These are phyloP conservation scores for Cladophialophora immunda DNA, from an alignment of 2,329 filamentous ascomycete genomes.

Conservation along the genomic window DNA sequence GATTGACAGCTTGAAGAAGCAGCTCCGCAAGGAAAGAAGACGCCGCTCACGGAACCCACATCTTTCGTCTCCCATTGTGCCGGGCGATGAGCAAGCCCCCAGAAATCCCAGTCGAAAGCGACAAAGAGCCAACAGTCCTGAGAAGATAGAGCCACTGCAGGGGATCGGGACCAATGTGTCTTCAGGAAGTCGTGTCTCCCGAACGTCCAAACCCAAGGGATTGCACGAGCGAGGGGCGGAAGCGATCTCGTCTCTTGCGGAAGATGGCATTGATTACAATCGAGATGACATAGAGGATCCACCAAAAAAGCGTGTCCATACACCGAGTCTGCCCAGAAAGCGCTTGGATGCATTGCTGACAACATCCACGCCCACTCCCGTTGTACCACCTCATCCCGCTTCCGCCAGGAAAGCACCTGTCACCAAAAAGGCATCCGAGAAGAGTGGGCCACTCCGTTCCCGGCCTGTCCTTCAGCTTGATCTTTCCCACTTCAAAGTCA, in stretches of 20 bases:
- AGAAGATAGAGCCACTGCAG: conserved; percentile 20
- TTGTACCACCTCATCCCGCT: conserved; percentile 7
- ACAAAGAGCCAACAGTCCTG: conserved; percentile 21
- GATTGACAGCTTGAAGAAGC: conserved; percentile 36
- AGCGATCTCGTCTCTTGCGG: conserved; percentile 57
- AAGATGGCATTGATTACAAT: conserved; percentile 57
- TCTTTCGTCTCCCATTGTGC: conserved; percentile 31
- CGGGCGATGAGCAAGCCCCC: conserved; percentile 23
- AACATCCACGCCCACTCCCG: conserved; percentile 15
- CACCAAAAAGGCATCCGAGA: conserved; percentile 19
- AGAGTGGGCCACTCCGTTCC: conserved; percentile 63
- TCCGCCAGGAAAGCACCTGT: conserved; percentile 8
- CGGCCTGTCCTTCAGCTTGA: conserved; percentile 66
- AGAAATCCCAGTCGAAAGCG: conserved; percentile 24
- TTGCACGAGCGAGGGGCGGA: conserved; percentile 38
- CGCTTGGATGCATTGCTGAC: conserved; percentile 32
- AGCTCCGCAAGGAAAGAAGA: conserved; percentile 33
- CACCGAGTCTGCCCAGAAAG: conserved; percentile 20
- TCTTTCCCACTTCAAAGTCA: conserved; percentile 82
- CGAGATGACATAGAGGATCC: conserved; percentile 7
- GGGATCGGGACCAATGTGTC: conserved; percentile 28
- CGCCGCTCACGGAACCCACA: conserved; percentile 23
- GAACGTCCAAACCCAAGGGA: conserved; percentile 16
- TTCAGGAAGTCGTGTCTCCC: not conserved
- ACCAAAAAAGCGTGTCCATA: not conserved